Evolutionary conservation across 352 stramenopile genomes (phyloP), one percentile per base, ranked within the genome.

Genomic region (Globisporangium iwayamae): DNA sequence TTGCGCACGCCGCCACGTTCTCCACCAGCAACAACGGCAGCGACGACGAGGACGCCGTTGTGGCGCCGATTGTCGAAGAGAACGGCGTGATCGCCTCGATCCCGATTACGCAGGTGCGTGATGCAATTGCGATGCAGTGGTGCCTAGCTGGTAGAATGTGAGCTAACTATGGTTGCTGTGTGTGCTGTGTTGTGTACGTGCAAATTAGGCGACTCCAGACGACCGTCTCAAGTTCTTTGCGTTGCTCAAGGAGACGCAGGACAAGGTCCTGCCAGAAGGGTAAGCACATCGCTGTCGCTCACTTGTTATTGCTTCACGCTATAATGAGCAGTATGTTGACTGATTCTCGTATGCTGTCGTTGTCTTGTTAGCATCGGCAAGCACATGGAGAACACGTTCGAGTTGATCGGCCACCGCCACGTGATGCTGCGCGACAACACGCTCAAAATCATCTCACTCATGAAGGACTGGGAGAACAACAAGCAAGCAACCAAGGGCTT

Each of bases 361-460:
- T 28, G 4, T 38, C 5, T 52, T n/a, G 30, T 25, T 25, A 85
- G 83, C 36, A 75, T 95, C 41, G 74, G 67, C 66, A 82, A 81
- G 47, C 87, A 83, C 72, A 82, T 88, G 67, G 83, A 93, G 55
- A 68, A 81, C 38, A 88, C 80, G 25, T 96, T 96, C 63, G 87
- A 94, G 51, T 82, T 96, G 34, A 68, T 93, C 45, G 85, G 85
- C 55, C 84, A 93, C 65, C 75, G 83, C 61, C 87, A 96, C 72
- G 77, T 93, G 43, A 91, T 96, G 87, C 72, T 96, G 64, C 84
- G 87, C 51, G 82, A 96, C 63, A 82, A 72, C 38, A 89, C 82
- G 57, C 70, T 90, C 57, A 62, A 90, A 67, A 87, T 96, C 57
- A 81, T 96, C 47, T 80, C 71, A 36, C 52, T 66, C 45, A 91